A percentile compares a stretch with the other conserved stretches of the same genome.
Evolutionary conservation across 441 rosid species (phyloP).

Genomic region (Syzygium malaccense): DNA sequence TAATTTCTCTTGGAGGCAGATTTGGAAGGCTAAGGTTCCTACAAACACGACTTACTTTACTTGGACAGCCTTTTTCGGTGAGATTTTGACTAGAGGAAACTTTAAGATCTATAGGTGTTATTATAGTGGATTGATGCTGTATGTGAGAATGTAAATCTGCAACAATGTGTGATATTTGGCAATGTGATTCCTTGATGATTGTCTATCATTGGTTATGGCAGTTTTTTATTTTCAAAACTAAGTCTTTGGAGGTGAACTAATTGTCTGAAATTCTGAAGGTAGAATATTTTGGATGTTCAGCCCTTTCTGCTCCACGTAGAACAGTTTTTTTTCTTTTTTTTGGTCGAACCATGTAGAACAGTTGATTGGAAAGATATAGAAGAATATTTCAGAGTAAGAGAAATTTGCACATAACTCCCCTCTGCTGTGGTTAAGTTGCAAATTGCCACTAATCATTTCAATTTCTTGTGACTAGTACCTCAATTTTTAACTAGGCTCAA

Average conservation of each 20-base stretch:
- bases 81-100: neutral
- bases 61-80: neutral
- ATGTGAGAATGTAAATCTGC: neutral
- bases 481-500: neutral
- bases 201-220: neutral
- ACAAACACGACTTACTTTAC: neutral
- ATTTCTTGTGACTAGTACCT: neutral
- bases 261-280: neutral
- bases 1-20: neutral
- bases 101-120: neutral
- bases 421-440: neutral
- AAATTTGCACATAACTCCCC: neutral
- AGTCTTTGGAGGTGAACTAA: neutral
- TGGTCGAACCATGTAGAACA: no score
- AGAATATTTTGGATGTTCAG: neutral
- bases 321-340: neutral
- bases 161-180: neutral
- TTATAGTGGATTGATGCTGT: neutral
- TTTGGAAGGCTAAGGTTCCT: neutral
- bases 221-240: neutral
- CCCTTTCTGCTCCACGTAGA: neutral
- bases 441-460: neutral
- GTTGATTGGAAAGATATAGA: no score
- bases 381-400: neutral
- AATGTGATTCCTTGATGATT: neutral